Percentiles rank a stretch among this genome's conserved stretches.
phyloP scores from a whole-genome alignment of 2,329 filamentous ascomycete genomes.

The Aspergillus calidoustus region DNA sequence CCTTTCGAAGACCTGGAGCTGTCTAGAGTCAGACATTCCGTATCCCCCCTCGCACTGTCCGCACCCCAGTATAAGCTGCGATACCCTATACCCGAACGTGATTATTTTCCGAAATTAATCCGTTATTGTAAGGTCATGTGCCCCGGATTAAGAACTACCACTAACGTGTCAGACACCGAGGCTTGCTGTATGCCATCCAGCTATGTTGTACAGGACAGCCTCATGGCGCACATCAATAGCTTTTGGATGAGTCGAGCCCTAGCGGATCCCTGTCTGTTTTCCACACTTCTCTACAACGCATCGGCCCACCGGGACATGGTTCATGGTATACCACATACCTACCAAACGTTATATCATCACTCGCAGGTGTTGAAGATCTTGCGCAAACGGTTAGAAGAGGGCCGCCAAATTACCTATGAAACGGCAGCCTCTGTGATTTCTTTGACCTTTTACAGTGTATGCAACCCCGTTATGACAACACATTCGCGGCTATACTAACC shows the following conservation, averaged over 20 bases:
- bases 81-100: background rate
- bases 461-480: background rate
- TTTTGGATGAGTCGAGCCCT: background rate
- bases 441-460: slow-evolving; percentile 2
- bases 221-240: background rate
- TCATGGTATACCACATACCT: background rate
- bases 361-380: background rate
- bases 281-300: background rate
- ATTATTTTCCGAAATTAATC: background rate
- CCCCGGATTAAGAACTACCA: background rate
- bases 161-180: background rate
- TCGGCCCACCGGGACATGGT: background rate
- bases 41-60: background rate
- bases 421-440: background rate
- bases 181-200: background rate
- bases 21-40: background rate
- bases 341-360: background rate
- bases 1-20: background rate
- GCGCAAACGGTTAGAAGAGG: background rate
- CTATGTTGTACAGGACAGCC: background rate
- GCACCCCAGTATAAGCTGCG: background rate
- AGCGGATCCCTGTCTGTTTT: slow-evolving; percentile 2
- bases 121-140: background rate
- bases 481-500: background rate
- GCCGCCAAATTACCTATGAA: background rate